Conservation (phyloP, 768 basidiomycete species). For the Termitomyces sp. region DNA sequence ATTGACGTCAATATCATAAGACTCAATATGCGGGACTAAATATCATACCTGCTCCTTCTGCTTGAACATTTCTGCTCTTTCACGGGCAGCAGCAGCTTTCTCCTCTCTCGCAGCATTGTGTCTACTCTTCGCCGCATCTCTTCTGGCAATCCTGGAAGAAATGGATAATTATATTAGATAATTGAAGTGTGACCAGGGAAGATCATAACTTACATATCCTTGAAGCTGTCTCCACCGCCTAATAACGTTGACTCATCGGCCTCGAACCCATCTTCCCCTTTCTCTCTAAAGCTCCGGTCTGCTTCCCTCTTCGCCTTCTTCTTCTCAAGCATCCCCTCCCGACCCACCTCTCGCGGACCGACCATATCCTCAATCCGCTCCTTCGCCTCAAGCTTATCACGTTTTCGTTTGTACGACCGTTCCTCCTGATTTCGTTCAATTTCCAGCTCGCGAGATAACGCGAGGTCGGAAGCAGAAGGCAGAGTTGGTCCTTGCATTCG, state of each 20-base stretch:
- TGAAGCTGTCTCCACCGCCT: constrained; percentile 82
- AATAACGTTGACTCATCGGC: constrained; percentile 73
- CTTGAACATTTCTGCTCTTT: constrained; percentile 55
- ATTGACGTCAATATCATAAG: background rate
- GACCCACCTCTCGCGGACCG: constrained; percentile 74
- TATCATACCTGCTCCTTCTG: constrained; percentile 69
- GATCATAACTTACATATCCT: constrained; percentile 51
- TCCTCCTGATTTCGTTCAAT: constrained; percentile 49
- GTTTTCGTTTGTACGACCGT: constrained; percentile 55
- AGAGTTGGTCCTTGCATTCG: constrained; percentile 62
- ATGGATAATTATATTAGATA: background rate
- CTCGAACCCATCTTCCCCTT: constrained; percentile 74
- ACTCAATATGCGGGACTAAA: background rate
- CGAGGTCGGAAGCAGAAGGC: constrained; percentile 63
- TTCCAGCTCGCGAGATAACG: constrained; percentile 59
- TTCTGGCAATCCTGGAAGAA: constrained; percentile 54
- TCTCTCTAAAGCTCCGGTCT: constrained; percentile 68
- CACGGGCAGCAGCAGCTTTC: constrained; percentile 43
- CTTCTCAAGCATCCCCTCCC: constrained; percentile 85
- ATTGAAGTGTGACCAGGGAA: background rate
- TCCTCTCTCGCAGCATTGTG: constrained; percentile 46
- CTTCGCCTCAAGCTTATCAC: constrained; percentile 57
- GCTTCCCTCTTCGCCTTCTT: constrained; percentile 67
- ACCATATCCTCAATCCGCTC: constrained; percentile 73
- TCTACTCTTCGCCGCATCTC: constrained; percentile 66